Evolutionary conservation across 2,329 filamentous ascomycete genomes (phyloP).

Genomic region (Colletotrichum orbiculare): DNA sequence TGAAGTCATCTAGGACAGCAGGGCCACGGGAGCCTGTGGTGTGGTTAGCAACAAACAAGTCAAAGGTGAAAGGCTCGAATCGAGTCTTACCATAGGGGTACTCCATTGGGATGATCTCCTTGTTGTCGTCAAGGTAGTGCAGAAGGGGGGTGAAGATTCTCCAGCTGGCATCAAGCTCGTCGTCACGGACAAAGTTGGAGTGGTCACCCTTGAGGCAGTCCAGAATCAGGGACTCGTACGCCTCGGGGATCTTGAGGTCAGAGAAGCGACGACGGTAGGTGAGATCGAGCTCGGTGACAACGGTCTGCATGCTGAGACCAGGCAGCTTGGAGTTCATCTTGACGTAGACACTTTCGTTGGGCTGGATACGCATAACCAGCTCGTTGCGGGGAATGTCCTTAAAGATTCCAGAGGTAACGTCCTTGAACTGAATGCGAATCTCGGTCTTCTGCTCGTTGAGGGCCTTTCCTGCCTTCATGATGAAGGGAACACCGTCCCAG

Average conservation of each 20-base stretch:
- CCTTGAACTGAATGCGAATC: slow-evolving; percentile 99
- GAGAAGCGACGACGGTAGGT: slow-evolving; percentile 99
- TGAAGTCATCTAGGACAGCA: slow-evolving; percentile 97
- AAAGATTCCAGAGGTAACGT: slow-evolving; percentile 99
- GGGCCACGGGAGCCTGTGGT: slow-evolving; percentile 89
- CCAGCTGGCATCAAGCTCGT: slow-evolving; percentile 97
- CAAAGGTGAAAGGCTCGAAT: neutral
- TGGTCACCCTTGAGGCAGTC: slow-evolving; percentile 99
- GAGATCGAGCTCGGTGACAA: slow-evolving; percentile 96
- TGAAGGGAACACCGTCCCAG: slow-evolving; percentile 99
- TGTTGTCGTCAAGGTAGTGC: slow-evolving; percentile 98
- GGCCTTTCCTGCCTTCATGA: slow-evolving; percentile 98
- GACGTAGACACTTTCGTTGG: slow-evolving; percentile 99
- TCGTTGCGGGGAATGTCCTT: slow-evolving; percentile 99
- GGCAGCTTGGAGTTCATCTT: slow-evolving; percentile 99
- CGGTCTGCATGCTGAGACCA: slow-evolving; percentile 98
- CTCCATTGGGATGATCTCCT: slow-evolving; percentile 99
- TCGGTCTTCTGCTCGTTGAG: slow-evolving; percentile 99
- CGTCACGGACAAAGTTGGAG: slow-evolving; percentile 98
- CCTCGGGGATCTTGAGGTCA: slow-evolving; percentile 98
- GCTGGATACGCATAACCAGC: slow-evolving; percentile 98
- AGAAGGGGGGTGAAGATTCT: slow-evolving; percentile 97
- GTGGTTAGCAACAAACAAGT: slow-evolving; percentile 38
- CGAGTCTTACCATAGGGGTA: slow-evolving; percentile 90
- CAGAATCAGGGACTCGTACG: slow-evolving; percentile 96